Conservation (phyloP, 192 early-diverging fungal genomes). For the Anaeromyces robustus region DNA sequence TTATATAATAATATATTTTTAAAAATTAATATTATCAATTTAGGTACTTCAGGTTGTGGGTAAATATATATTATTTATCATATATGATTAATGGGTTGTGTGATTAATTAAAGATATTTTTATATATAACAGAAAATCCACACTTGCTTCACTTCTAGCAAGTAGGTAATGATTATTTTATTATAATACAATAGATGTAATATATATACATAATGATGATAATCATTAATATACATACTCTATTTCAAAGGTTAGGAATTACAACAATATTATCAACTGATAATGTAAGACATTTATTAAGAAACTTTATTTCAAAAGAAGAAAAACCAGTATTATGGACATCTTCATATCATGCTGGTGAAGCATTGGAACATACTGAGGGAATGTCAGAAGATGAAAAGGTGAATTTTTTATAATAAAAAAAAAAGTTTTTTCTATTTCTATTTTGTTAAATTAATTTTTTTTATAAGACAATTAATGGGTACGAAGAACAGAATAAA, state of each 20-base stretch:
- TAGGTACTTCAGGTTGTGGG: neutral
- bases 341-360: neutral
- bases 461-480: neutral
- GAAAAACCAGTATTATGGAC: neutral
- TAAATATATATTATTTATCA: neutral
- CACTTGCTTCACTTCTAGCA: neutral
- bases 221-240: too few relatives aligned
- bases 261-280: neutral
- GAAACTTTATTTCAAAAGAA: neutral
- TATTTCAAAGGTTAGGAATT: neutral
- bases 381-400: neutral
- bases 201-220: too few relatives aligned
- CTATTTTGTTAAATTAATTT: too few relatives aligned
- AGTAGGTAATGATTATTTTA: neutral
- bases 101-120: too few relatives aligned
- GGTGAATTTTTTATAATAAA: neutral
- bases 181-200: neutral
- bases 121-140: neutral
- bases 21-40: neutral
- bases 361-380: neutral
- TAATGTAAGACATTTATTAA: neutral
- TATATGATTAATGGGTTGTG: too few relatives aligned
- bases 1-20: neutral
- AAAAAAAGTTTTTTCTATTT: too few relatives aligned
- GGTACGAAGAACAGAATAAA: neutral